Evolutionary conservation across 2,329 filamentous ascomycete species (phyloP).

Genomic region (Neonectria magnoliae): DNA sequence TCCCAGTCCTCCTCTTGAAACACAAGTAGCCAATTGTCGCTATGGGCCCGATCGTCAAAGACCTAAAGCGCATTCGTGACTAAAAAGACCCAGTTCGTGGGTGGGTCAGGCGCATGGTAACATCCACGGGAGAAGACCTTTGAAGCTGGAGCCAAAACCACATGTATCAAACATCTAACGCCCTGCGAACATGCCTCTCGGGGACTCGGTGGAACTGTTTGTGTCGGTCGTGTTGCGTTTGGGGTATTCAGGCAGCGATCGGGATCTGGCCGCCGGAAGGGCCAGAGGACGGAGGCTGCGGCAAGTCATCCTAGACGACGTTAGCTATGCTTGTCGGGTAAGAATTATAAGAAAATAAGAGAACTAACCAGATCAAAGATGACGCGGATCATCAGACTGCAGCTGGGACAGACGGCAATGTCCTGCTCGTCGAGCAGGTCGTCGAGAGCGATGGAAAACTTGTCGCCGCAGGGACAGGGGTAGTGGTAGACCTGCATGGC

Average conservation of each 20-base stretch:
- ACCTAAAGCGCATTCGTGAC: not conserved
- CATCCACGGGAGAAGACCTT: not conserved
- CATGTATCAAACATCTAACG: accelerated
- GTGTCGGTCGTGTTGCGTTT: not conserved
- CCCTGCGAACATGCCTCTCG: not conserved
- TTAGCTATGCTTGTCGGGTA: conserved; percentile 2
- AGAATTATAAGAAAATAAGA: not conserved
- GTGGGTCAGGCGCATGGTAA: not conserved
- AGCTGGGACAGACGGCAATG: conserved; percentile 97
- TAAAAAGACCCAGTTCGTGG: not conserved
- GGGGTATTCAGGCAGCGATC: conserved; percentile 50
- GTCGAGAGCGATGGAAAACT: conserved; percentile 88
- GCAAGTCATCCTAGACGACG: conserved; percentile 54
- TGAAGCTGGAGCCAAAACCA: not conserved
- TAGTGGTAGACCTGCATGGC: conserved; percentile 90
- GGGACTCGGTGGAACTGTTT: not conserved
- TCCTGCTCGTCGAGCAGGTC: conserved; percentile 91
- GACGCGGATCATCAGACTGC: conserved; percentile 94
- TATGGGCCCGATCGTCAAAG: not conserved
- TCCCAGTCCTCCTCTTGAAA: not conserved
- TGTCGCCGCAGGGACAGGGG: conserved; percentile 96
- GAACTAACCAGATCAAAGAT: conserved; percentile 84
- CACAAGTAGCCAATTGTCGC: not conserved
- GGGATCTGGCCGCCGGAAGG: conserved; percentile 49
- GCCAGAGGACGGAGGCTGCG: conserved; percentile 49